A percentile compares a stretch with the other conserved stretches of the same genome.
Conservation (phyloP, 2,329 filamentous ascomycete species). For the Drechslerella dactyloides region DNA sequence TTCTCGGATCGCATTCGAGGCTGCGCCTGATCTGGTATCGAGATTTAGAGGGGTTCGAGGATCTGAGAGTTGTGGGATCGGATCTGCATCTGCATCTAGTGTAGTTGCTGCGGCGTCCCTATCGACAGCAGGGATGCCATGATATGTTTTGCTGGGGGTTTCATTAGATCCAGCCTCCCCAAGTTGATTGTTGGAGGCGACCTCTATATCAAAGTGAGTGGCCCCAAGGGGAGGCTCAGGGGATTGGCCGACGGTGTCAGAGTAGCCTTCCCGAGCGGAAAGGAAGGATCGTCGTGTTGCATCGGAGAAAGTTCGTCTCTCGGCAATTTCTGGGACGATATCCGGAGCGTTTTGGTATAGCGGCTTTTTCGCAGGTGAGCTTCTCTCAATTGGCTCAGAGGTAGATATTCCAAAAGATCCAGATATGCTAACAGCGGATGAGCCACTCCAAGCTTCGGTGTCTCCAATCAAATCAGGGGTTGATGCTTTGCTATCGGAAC, state of each 20-base stretch:
- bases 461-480: slow-evolving; percentile 40
- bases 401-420: slow-evolving; percentile 27
- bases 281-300: slow-evolving; percentile 57
- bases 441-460: slow-evolving; percentile 27
- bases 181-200: background rate
- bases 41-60: background rate
- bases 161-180: slow-evolving; percentile 48
- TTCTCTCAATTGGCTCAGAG: slow-evolving; percentile 25
- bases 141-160: slow-evolving; percentile 46
- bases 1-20: background rate
- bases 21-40: background rate
- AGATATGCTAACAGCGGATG: slow-evolving; percentile 16
- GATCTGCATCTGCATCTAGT: background rate
- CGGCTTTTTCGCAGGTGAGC: slow-evolving; percentile 43
- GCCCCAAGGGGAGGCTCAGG: background rate
- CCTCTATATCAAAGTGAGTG: slow-evolving; percentile 7
- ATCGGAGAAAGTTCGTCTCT: slow-evolving; percentile 35
- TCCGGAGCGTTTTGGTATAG: slow-evolving; percentile 31
- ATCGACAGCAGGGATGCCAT: slow-evolving; percentile 51
- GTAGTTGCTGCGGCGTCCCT: background rate
- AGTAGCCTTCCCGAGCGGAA: slow-evolving; percentile 60
- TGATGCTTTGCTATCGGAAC: slow-evolving; percentile 18
- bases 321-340: slow-evolving; percentile 22
- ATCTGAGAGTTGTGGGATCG: background rate
- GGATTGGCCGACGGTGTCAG: background rate